Conservation (phyloP, 768 basidiomycete genomes). For the Xerocomellus dryophilus region DNA sequence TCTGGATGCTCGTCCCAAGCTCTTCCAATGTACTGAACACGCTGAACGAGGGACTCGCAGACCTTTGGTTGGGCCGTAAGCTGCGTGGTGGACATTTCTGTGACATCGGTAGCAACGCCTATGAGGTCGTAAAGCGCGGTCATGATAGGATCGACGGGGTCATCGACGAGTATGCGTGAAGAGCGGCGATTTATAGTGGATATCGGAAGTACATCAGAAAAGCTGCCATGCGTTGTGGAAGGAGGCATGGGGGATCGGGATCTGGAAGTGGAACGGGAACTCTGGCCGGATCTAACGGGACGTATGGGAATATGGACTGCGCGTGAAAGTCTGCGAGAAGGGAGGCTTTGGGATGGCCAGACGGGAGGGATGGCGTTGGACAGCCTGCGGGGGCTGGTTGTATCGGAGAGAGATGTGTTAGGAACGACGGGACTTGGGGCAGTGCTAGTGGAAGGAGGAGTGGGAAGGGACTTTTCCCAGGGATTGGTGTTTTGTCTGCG, state of each 20-base stretch:
- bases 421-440: conserved; percentile 62
- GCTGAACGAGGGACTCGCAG: conserved; percentile 83
- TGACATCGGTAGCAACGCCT: conserved; percentile 87
- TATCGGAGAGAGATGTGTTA: conserved; percentile 58
- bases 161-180: conserved; percentile 80
- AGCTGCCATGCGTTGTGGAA: conserved; percentile 58
- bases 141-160: conserved; percentile 88
- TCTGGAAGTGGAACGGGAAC: conserved; percentile 91
- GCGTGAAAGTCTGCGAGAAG: conserved; percentile 81
- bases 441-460: conserved; percentile 53
- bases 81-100: conserved; percentile 83
- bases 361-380: conserved; percentile 46
- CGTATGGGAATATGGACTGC: conserved; percentile 74
- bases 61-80: conserved; percentile 82
- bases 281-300: conserved; percentile 68
- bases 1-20: conserved; percentile 98
- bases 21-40: conserved; percentile 87
- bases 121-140: conserved; percentile 88
- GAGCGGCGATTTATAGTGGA: conserved; percentile 64
- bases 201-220: conserved; percentile 49
- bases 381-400: conserved; percentile 63
- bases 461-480: conserved; percentile 54
- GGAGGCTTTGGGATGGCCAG: conserved; percentile 53
- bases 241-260: conserved; percentile 91
- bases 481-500: conserved; percentile 64